A percentile compares a stretch with the other conserved stretches of the same genome.
These are phyloP conservation scores for Phaeophleospora eucalypticola DNA, from an alignment of 2,329 filamentous ascomycete genomes.

Conservation along the genomic window DNA sequence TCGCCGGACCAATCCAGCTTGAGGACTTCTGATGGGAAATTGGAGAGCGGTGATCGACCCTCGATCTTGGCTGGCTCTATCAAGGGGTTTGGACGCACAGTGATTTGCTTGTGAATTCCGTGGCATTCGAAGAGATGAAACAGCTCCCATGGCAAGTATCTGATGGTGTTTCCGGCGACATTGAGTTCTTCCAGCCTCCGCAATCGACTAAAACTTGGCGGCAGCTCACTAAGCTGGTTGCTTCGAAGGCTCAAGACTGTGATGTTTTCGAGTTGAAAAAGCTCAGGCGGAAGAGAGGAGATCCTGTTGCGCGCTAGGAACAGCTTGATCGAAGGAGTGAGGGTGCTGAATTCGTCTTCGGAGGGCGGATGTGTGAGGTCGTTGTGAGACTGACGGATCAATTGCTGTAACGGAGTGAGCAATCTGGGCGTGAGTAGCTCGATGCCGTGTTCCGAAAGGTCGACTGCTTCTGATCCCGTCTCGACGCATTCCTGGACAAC, in stretches of 20 bases:
- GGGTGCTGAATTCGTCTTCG: constrained; percentile 57
- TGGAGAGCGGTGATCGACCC: constrained; percentile 14
- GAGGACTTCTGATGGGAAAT: background rate
- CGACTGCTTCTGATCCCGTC: constrained; percentile 54
- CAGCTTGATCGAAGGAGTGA: constrained; percentile 57
- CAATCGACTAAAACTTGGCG: constrained; percentile 56
- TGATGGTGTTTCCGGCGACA: constrained; percentile 60
- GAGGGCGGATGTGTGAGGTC: constrained; percentile 35
- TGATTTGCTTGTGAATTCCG: constrained; percentile 50
- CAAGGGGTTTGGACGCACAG: constrained; percentile 61
- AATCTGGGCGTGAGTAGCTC: constrained; percentile 54
- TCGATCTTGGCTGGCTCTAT: constrained; percentile 18
- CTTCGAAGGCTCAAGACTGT: constrained; percentile 63
- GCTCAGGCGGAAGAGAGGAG: constrained; percentile 51
- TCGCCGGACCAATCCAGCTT: background rate
- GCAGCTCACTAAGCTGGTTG: constrained; percentile 59
- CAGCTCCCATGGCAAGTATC: constrained; percentile 60
- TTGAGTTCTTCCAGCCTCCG: constrained; percentile 60
- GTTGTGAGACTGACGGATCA: constrained; percentile 32
- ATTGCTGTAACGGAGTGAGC: constrained; percentile 50
- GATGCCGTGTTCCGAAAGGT: constrained; percentile 55
- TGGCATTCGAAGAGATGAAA: constrained; percentile 49
- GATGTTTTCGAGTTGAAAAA: constrained; percentile 60
- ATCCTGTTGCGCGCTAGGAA: constrained; percentile 60
- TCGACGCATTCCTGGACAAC: constrained; percentile 40